Evolutionary conservation across 2,329 filamentous ascomycete genomes (phyloP).

Genomic region (Fusarium neocosmosporiellum): DNA sequence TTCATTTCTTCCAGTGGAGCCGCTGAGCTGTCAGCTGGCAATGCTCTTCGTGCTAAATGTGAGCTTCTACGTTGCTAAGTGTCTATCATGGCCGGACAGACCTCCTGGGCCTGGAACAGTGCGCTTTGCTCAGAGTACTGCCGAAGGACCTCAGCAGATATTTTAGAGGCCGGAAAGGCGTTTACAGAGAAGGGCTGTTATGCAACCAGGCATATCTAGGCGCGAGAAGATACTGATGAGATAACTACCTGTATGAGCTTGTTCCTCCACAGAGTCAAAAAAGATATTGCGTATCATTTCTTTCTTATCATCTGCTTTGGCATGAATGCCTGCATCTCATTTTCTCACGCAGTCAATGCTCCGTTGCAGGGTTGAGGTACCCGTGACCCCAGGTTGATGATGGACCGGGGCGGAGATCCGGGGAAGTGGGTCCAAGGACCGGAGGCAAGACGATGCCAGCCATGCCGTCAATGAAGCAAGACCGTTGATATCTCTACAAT

Average conservation of each 20-base stretch:
- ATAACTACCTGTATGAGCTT: background rate
- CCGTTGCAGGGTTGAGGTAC: conserved; percentile 6
- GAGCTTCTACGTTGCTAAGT: background rate
- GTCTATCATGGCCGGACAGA: conserved; percentile 23
- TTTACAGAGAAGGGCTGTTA: conserved; percentile 17
- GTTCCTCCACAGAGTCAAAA: background rate
- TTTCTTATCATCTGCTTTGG: background rate
- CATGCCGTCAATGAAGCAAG: background rate
- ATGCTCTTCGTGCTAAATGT: background rate
- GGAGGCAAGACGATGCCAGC: background rate
- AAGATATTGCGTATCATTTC: background rate
- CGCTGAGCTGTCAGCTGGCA: background rate
- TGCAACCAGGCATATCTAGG: background rate
- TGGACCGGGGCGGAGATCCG: background rate
- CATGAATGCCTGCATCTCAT: conserved; percentile 2
- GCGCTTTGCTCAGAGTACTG: background rate
- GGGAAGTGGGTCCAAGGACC: conserved; percentile 7
- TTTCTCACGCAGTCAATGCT: background rate
- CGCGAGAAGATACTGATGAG: background rate
- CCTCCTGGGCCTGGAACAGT: conserved; percentile 24
- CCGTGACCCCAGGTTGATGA: conserved; percentile 18
- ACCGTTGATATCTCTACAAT: background rate
- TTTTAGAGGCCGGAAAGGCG: conserved; percentile 14
- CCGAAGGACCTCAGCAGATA: background rate
- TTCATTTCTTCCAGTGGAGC: background rate